A percentile compares a stretch with the other conserved stretches of the same genome.
Evolutionary conservation across 225 moss, liverwort and hornwort species (phyloP).

Genomic region (Neckera pumila): DNA sequence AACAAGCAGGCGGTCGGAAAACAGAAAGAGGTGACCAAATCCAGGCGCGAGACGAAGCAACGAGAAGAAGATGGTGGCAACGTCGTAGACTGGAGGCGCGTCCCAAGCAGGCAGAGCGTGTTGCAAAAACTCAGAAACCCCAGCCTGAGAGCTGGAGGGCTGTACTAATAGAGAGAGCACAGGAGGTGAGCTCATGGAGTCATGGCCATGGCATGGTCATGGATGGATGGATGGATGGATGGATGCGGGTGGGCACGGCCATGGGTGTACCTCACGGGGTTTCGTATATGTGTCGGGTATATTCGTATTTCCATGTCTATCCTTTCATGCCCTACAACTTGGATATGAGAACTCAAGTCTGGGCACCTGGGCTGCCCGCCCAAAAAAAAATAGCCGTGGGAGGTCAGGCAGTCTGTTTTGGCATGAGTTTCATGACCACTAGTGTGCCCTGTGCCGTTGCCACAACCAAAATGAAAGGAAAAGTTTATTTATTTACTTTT

Average conservation of each 20-base stretch:
- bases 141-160: constrained; percentile 2
- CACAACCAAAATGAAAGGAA: too few relatives aligned
- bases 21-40: neutral
- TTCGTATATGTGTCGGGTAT: constrained; percentile 24
- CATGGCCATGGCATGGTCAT: neutral
- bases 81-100: neutral
- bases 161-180: neutral
- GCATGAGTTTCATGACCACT: neutral
- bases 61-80: neutral
- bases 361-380: neutral
- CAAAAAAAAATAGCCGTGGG: neutral
- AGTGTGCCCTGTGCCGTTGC: too few relatives aligned
- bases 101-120: neutral
- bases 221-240: too few relatives aligned
- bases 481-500: too few relatives aligned
- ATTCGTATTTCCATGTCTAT: constrained; percentile 21
- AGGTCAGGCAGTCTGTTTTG: neutral
- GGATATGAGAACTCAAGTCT: neutral
- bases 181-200: neutral
- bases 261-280: neutral
- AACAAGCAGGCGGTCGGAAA: neutral
- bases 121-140: constrained; percentile 23
- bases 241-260: neutral
- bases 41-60: neutral
- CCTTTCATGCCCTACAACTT: neutral